phyloP scores from a whole-genome alignment of 371 early-diverging fungal species.

The Fennellomyces sp. region DNA sequence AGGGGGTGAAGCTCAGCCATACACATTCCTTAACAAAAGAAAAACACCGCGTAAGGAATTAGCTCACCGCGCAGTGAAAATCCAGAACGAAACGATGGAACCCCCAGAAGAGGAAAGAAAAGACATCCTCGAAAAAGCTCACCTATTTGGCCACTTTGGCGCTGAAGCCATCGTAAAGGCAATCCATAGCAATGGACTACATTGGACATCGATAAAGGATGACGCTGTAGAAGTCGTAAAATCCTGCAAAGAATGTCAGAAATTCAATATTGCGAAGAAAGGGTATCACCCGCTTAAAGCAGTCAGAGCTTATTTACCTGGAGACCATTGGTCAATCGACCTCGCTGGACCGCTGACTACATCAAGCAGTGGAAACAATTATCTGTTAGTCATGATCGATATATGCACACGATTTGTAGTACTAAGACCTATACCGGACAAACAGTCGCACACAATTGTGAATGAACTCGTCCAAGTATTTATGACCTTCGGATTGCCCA shows the following conservation, averaged over 20 bases:
- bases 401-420: constrained; percentile 22
- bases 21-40: neutral
- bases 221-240: constrained; percentile 17
- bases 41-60: no score
- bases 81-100: neutral
- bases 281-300: constrained; percentile 23
- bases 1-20: no score
- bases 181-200: constrained; percentile 1
- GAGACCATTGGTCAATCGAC: constrained; percentile 28
- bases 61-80: no score
- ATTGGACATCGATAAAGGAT: constrained; percentile 19
- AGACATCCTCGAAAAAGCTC: constrained; percentile 10
- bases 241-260: constrained; percentile 18
- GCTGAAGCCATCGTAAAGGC: constrained; percentile 16
- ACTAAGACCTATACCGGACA: constrained; percentile 17
- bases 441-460: constrained; percentile 14
- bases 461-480: constrained; percentile 13
- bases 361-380: constrained; percentile 9
- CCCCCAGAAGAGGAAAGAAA: constrained; percentile 6
- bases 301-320: constrained; percentile 17
- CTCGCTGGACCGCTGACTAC: constrained; percentile 22
- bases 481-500: constrained; percentile 20
- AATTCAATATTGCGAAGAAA: constrained; percentile 7
- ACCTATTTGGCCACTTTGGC: constrained; percentile 22
- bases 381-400: constrained; percentile 23